Conservation (phyloP, 2,329 filamentous ascomycete genomes). For the Fusarium sulawesiense region DNA sequence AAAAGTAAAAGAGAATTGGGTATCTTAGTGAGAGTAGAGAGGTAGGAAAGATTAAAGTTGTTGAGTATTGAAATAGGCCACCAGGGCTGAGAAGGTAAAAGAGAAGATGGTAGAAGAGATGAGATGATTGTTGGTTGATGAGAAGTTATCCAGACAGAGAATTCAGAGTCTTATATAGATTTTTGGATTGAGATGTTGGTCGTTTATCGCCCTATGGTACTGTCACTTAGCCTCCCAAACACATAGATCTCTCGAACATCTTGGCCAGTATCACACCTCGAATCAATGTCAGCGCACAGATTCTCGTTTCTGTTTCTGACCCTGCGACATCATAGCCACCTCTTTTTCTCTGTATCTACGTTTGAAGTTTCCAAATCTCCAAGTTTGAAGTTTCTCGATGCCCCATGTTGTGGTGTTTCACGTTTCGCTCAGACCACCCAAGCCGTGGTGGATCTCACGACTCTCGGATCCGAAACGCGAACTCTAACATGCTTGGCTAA, state of each 20-base stretch:
- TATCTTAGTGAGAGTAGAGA: not conserved
- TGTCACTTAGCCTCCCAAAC: not conserved
- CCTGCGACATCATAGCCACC: not conserved
- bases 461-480: not conserved
- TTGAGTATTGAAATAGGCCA: not conserved
- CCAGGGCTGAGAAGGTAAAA: not conserved
- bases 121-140: not conserved
- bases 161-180: conserved; percentile 4
- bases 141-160: not conserved
- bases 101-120: not conserved
- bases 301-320: conserved; percentile 8
- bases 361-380: not conserved
- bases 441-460: not conserved
- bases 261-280: not conserved
- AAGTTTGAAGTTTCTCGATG: conserved; percentile 8
- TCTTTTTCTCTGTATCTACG: not conserved
- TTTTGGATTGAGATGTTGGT: not conserved
- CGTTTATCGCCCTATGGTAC: not conserved
- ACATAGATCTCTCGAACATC: not conserved
- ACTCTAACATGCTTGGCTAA: conserved; percentile 6
- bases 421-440: conserved; percentile 25
- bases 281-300: not conserved
- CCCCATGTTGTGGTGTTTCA: conserved; percentile 14
- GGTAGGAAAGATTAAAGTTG: not conserved
- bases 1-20: not conserved